Evolutionary conservation across 192 early-diverging fungal species (phyloP), one percentile per base, ranked within the genome.

Genomic region (Kappamyces sp.): DNA sequence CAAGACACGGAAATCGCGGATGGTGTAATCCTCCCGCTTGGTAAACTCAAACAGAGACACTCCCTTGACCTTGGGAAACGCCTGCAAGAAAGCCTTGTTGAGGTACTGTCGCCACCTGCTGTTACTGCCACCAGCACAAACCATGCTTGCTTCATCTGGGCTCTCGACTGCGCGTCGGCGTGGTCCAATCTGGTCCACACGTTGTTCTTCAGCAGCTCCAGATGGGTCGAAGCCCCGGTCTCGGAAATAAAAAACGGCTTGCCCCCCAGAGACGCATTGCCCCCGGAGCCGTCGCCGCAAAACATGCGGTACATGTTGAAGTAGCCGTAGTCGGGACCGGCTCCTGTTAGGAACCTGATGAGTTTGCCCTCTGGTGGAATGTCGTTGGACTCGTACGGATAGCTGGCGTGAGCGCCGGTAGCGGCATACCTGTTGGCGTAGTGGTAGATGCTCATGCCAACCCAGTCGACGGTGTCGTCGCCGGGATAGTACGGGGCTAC

Each of bases 401-500:
- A 68, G 7, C 31, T 41, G n/a, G n/a, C n/a, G 8, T n/a, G 8
- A n/a, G 42, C n/a, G 42, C 8, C 42, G 42, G 42, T n/a, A 43
- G 8, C n/a, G n/a, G n/a, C n/a, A n/a, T n/a, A n/a, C n/a, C n/a
- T n/a, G 7, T 34, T 36, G 14, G 70, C 66, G 50, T 71, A 70
- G 50, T 72, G 63, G 66, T 77, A 77, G 38, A 73, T 45, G 0
- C 66, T 68, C 7, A 75, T 33, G 3, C 72, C 77, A 33, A 75
- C 71, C 72, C 72, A 79, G 59, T 75, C 73, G 15, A 79, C 77
- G 7, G 48, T 66, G 0, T 75, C 68, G 45, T 75, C 73, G 9
- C 77, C 77, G 9, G 77, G 77, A 57, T 71, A 79, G 62, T 58
- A 79, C 1, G 77, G 77, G 3, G 65, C n/a, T n/a, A n/a, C n/a